These are phyloP conservation scores for Brassica hybrid DNA, from an alignment of 441 rosid genomes.

Conservation along the genomic window DNA sequence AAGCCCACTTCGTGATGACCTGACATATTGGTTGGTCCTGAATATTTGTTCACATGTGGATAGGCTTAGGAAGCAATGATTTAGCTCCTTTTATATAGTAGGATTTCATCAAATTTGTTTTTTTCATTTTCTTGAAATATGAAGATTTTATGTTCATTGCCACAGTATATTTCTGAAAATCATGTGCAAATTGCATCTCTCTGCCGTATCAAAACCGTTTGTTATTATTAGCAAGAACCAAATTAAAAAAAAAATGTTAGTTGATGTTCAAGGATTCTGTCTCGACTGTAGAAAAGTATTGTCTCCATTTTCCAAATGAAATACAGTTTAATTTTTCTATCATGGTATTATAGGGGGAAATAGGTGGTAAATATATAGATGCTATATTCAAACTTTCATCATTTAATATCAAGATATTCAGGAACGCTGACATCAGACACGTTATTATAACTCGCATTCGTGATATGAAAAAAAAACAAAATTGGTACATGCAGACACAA, in stretches of 20 bases:
- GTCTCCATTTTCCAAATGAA: background rate
- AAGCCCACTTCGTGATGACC: too few relatives aligned
- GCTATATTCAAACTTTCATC: background rate
- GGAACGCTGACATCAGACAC: constrained; percentile 3
- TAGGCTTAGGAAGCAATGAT: too few relatives aligned
- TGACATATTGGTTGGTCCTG: too few relatives aligned
- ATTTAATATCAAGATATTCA: background rate
- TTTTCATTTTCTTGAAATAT: background rate
- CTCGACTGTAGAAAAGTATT: background rate
- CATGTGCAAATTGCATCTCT: constrained; percentile 5
- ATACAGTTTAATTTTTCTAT: too few relatives aligned
- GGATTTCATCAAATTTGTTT: background rate
- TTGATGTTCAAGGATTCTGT: background rate
- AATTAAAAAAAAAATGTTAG: background rate
- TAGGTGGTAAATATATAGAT: background rate
- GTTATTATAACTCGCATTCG: background rate
- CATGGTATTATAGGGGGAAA: background rate
- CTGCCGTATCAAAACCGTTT: background rate
- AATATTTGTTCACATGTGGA: too few relatives aligned
- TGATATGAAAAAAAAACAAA: background rate
- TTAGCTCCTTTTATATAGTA: too few relatives aligned
- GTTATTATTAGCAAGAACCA: background rate
- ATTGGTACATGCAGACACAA: background rate
- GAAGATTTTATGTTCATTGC: background rate
- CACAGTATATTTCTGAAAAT: background rate